Evolutionary conservation across 306 rosid genomes (phyloP), one percentile per base, ranked within the genome.

Genomic region (Nissolia schottii): DNA sequence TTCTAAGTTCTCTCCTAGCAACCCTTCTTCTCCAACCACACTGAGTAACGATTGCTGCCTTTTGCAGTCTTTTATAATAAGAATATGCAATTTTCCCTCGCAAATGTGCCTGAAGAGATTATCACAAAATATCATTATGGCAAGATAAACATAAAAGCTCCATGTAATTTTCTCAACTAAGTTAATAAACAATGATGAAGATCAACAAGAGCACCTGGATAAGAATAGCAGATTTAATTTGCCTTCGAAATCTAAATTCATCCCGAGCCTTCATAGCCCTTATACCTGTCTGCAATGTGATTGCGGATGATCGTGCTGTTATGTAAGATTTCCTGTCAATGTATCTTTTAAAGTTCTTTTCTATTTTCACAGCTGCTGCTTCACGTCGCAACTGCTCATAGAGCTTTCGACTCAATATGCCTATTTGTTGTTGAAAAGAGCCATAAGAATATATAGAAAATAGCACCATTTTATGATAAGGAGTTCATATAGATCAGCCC

Each of bases 241-340:
- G 96, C 86, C 81, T 95, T 87, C 93, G 89, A 83, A 88, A 89
- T 87, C 97, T 88, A 88, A 88, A 95, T 70, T 95, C 99, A 85
- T 95, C 88, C 48, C 96, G 96, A 76, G 97, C 97, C 77, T 88
- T 89, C 99, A 95, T 95, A 53, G 99, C 89, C 85, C 99, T 92
- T 66, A 91, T 80, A 37, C 99, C 99, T 43, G 96, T 92, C 85
- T 95, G 99, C 80, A 95, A 60, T 79, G 75, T 77, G 75, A 83
- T 81, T 75, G 99, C 93, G 67, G 97, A 87, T 38, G 84, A 79
- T 64, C 83, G 83, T 45, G 41, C 64, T 3, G 68, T 63, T 64
- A 70, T 25, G 85, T 86, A 95, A 27, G 97, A 89, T 66, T 85
- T 88, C 86, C 87, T 81, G 73, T 81, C 81, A 68, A 54, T 67